Evolutionary conservation across 768 basidiomycete species (phyloP), one percentile per base, ranked within the genome.

Genomic region (Podaxis carcinomalis): DNA sequence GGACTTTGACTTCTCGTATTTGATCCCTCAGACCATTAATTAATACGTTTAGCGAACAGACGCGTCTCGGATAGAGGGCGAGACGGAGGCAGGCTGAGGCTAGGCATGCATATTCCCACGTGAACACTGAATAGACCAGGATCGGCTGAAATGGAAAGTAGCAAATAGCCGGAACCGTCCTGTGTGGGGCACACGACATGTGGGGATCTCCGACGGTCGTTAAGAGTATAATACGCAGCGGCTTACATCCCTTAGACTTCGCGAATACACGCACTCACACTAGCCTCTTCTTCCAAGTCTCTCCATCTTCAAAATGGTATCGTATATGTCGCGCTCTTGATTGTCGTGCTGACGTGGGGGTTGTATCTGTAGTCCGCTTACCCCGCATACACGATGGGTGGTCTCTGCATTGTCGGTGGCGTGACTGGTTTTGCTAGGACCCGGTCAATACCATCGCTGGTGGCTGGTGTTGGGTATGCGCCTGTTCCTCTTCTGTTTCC

Each of bases 331-430:
- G 19, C 14, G 4, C 6, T 1, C 13, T 4, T 5, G n/a, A 16
- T 19, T 3, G n/a, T 19, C 42, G 4, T n/a, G 39, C 28, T 60
- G 27, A 52, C 13, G 35, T 25, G 14, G 28, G 9, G 13, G 28
- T 16, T 27, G 9, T n/a, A 25, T 16, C 19, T 1, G 37, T 67
- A 91, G 90, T 92, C 90, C 73, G 90, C 90, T 46, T 83, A 89
- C 75, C 91, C 92, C 67, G 88, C 91, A 52, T 88, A 86, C 73
- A 74, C 83, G 46, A 90, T 92, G 81, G 89, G 91, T 61, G 80
- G 75, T 57, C 76, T 93, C 63, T 93, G 91, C 71, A 76, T 92
- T 64, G 78, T 89, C 44, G 92, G 92, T 11, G 92, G 92, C 23
- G 60, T 90, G 44, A 84, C 86, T 46, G 92, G 90, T 32, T 92